These are phyloP conservation scores for Schizophyllum commune DNA, from an alignment of 1,284 basidiomycete species.

Conservation along the genomic window DNA sequence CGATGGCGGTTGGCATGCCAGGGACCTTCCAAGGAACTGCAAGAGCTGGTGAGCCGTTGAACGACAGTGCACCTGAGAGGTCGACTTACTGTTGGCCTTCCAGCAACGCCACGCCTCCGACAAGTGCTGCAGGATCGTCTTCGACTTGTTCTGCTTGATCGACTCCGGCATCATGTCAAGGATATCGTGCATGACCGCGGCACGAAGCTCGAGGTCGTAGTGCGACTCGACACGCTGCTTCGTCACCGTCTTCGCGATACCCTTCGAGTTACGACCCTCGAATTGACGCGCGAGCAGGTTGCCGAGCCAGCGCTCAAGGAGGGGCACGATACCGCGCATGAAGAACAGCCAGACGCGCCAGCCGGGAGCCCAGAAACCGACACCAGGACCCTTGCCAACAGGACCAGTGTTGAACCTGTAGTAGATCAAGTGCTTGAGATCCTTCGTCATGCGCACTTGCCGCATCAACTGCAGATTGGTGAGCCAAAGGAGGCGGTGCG, in stretches of 20 bases:
- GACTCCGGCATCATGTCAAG: constrained; percentile 99
- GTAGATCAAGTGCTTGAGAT: constrained; percentile 96
- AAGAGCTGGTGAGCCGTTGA: no score
- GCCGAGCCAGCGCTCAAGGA: constrained; percentile 95
- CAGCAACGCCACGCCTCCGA: constrained; percentile 98
- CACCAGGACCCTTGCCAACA: constrained; percentile 98
- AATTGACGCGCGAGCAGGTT: constrained; percentile 98
- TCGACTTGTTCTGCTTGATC: constrained; percentile 98
- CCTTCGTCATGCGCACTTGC: constrained; percentile 99
- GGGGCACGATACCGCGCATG: constrained; percentile 96
- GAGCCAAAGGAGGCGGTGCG: neutral
- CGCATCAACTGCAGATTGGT: constrained; percentile 71
- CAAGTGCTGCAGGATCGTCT: constrained; percentile 96
- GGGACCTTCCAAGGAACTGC: constrained; percentile 91
- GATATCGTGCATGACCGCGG: constrained; percentile 99
- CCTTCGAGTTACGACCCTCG: constrained; percentile 96
- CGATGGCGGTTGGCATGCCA: constrained; percentile 96
- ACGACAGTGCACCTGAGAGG: no score
- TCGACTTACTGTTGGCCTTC: constrained; percentile 95
- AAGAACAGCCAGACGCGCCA: constrained; percentile 99
- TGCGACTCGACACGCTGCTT: constrained; percentile 99
- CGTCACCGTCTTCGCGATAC: constrained; percentile 92
- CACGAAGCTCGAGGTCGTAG: constrained; percentile 95
- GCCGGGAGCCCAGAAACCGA: constrained; percentile 99
- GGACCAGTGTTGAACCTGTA: constrained; percentile 99